A percentile compares a stretch with the other conserved stretches of the same genome.
Evolutionary conservation across 2,329 filamentous ascomycete genomes (phyloP).

Genomic region (Endocalyx cinctus): DNA sequence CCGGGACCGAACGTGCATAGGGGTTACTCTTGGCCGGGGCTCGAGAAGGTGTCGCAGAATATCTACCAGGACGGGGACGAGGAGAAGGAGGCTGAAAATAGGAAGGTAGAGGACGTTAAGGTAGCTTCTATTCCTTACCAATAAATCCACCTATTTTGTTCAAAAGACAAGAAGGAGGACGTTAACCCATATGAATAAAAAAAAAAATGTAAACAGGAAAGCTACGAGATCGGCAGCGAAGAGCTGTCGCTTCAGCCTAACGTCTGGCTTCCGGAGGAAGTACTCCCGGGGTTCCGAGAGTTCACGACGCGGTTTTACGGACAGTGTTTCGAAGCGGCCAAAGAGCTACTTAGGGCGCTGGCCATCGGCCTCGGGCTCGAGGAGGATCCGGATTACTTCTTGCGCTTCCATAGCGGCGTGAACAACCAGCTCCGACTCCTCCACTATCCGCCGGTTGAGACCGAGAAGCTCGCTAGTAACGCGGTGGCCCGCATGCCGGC

Average conservation of each 20-base stretch:
- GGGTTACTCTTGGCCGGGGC: slow-evolving; percentile 51
- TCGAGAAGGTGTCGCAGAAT: slow-evolving; percentile 48
- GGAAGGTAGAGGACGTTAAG: slow-evolving; percentile 47
- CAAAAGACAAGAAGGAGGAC: background rate
- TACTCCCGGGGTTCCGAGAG: slow-evolving; percentile 39
- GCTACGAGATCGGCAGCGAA: slow-evolving; percentile 48
- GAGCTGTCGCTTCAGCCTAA: slow-evolving; percentile 40
- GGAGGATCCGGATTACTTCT: slow-evolving; percentile 38
- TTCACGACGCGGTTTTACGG: slow-evolving; percentile 47
- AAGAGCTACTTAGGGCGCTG: slow-evolving; percentile 40
- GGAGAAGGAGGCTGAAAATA: slow-evolving; percentile 34
- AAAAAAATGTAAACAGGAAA: too few relatives aligned
- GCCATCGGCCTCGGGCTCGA: slow-evolving; percentile 43
- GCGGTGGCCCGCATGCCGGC: slow-evolving; percentile 37
- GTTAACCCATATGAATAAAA: too few relatives aligned
- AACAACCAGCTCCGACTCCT: slow-evolving; percentile 58
- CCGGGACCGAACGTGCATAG: slow-evolving; percentile 40
- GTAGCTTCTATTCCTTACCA: slow-evolving; percentile 23
- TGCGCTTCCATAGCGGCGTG: slow-evolving; percentile 46
- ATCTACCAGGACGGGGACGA: slow-evolving; percentile 35
- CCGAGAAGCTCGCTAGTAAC: slow-evolving; percentile 36
- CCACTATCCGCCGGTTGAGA: slow-evolving; percentile 50
- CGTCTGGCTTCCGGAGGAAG: slow-evolving; percentile 41
- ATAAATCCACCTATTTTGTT: background rate
- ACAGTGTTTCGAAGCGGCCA: slow-evolving; percentile 37